Conservation (phyloP, 768 basidiomycete species). For the Tulasnella sp. region DNA sequence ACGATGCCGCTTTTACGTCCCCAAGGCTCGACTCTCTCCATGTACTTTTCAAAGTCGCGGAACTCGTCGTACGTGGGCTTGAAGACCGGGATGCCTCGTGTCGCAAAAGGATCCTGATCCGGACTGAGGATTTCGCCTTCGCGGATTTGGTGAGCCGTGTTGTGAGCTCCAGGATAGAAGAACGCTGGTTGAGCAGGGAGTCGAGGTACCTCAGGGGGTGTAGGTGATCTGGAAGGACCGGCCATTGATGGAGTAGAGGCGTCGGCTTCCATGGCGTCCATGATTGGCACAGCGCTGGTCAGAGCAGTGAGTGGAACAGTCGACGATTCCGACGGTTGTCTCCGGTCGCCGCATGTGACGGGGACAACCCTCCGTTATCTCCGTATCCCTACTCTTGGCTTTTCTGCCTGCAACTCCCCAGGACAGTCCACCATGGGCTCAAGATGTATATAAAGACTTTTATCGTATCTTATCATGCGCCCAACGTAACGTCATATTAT, state of each 20-base stretch:
- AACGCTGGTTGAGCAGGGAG: conserved; percentile 9
- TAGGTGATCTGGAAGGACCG: not conserved
- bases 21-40: conserved; percentile 81
- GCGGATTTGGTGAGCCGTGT: not conserved
- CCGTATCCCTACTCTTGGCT: not conserved
- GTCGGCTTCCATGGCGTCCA: not conserved
- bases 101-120: conserved; percentile 66
- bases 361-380: not conserved
- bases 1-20: conserved; percentile 85
- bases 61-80: conserved; percentile 89
- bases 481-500: no score
- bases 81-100: conserved; percentile 93
- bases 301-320: not conserved
- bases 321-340: not conserved
- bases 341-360: not conserved
- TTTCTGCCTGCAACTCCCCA: no score
- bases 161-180: conserved; percentile 10
- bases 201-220: not conserved
- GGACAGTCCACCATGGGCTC: no score
- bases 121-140: conserved; percentile 38
- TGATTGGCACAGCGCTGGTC: not conserved
- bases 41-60: conserved; percentile 80
- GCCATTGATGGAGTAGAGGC: not conserved
- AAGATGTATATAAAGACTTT: no score
- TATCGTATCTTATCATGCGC: no score